Evolutionary conservation across 805 yeast species (phyloP).

Genomic region (Saccharomycopsis capsularis): DNA sequence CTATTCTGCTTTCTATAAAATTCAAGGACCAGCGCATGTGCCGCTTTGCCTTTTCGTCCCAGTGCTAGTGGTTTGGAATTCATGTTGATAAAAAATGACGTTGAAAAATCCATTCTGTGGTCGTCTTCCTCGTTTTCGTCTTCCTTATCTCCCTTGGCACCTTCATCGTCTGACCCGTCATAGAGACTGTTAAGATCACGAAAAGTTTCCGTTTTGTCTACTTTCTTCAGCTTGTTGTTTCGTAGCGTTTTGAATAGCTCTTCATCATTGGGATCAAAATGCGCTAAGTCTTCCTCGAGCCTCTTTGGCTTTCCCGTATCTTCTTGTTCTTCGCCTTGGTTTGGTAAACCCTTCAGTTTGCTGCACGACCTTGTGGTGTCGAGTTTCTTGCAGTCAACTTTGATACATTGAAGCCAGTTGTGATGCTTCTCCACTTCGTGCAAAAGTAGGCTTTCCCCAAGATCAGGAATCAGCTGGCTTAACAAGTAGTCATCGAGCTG

Average conservation of each 20-base stretch:
- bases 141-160: not conserved
- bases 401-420: constrained; percentile 15
- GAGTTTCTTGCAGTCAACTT: not conserved
- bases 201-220: not conserved
- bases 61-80: not conserved
- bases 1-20: not conserved
- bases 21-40: too few relatives aligned
- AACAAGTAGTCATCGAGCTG: constrained; percentile 13
- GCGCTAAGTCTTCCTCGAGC: not conserved
- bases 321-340: not conserved
- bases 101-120: not conserved
- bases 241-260: too few relatives aligned
- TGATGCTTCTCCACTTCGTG: constrained; percentile 16
- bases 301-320: too few relatives aligned
- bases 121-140: not conserved
- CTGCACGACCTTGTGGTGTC: not conserved
- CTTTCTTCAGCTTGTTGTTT: too few relatives aligned
- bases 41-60: too few relatives aligned
- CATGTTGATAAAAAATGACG: not conserved
- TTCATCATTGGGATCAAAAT: too few relatives aligned
- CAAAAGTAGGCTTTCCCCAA: constrained; percentile 9
- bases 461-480: constrained; percentile 13
- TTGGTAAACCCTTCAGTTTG: not conserved
- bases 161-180: not conserved
- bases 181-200: too few relatives aligned